Base-by-base conservation (phyloP, 768 basidiomycete genomes). In the Hemileccinum rubropunctum region DNA sequence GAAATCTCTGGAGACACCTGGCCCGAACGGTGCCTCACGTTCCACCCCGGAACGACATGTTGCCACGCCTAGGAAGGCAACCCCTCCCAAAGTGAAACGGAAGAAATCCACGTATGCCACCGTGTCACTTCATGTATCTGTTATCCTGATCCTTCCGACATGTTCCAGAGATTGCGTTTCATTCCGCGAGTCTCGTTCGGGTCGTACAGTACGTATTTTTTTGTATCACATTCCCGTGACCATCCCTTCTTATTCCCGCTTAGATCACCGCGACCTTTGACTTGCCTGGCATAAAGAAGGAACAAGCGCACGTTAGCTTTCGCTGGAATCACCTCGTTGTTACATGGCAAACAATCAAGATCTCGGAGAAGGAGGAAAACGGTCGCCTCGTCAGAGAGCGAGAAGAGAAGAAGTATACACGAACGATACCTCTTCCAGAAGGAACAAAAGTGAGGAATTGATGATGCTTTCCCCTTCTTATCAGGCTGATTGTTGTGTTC, bases 291-390 rank as follows among this genome's bases (percentile, higher is more conserved):
- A 79, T 89, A 37, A 75, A 74, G 60, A 89, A 88, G 63, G 78
- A 87, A 50, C 81, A 89, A 52, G 79, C 88, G 48, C 86, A 89
- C 56, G 82, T 90, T 60, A 87, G 81, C 61, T 89, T 80, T 57
- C 84, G 85, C 46, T 75, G 76, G 46, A 69, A 78, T 55, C 71
- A 79, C 39, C 70, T 90, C 10, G 73, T 85, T 33, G 73, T 90
- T 34, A 84, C 79, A 15, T 90, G 87, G 87, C 74, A 78, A 51
- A 77, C 73, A 10, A 72, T 79, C 48, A 81, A 78, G 56, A 72
- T 81, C 42, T 71, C 73, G 12, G 86, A 88, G 63, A 77, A 75
- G 69, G 76, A 79, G 54, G 84, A 88, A 52, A 75, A 76, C 18
- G 83, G 77, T 18, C 72, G 76, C 12, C 61, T 82, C n/a, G 72